phyloP scores from a whole-genome alignment of 306 rosid genomes.

The Begonia peltatifolia region DNA sequence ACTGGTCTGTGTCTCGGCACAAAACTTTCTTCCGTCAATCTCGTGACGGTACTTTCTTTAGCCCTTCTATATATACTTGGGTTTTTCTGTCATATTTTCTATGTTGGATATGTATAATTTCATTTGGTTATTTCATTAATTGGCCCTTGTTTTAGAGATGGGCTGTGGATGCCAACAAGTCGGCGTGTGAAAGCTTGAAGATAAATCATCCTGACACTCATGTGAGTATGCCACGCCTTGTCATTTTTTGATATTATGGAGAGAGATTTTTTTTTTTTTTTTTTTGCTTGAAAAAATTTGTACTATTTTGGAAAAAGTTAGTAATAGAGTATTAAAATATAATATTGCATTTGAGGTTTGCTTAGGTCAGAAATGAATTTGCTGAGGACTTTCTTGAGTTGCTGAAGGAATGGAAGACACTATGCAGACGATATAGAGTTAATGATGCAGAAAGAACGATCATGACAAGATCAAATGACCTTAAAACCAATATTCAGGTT shows the following conservation, averaged over 20 bases:
- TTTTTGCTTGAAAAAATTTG: too few species aligned
- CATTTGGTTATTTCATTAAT: constrained; percentile 12
- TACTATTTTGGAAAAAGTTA: too few species aligned
- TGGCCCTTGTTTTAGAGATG: constrained; percentile 40
- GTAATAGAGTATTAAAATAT: neutral
- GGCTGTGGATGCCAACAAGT: constrained; percentile 61
- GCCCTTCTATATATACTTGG: constrained; percentile 7
- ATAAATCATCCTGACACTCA: constrained; percentile 69
- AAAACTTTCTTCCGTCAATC: constrained; percentile 53
- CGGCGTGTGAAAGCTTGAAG: constrained; percentile 70
- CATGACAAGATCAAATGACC: constrained; percentile 18
- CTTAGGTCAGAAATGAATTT: constrained; percentile 80
- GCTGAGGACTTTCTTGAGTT: constrained; percentile 72
- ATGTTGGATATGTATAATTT: constrained; percentile 6
- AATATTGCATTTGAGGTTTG: constrained; percentile 1
- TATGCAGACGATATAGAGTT: constrained; percentile 42
- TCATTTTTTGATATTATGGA: too few species aligned
- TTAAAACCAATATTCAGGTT: constrained; percentile 8
- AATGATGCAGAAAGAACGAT: constrained; percentile 14
- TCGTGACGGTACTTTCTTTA: constrained; percentile 47
- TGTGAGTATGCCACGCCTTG: constrained; percentile 30
- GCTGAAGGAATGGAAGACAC: constrained; percentile 76
- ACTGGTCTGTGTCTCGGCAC: constrained; percentile 89
- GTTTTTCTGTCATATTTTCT: neutral
- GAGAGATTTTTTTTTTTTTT: too few species aligned